A percentile compares a stretch with the other conserved stretches of the same genome.
Evolutionary conservation across 2,329 filamentous ascomycete genomes (phyloP).

Genomic region (Fusarium foetens): DNA sequence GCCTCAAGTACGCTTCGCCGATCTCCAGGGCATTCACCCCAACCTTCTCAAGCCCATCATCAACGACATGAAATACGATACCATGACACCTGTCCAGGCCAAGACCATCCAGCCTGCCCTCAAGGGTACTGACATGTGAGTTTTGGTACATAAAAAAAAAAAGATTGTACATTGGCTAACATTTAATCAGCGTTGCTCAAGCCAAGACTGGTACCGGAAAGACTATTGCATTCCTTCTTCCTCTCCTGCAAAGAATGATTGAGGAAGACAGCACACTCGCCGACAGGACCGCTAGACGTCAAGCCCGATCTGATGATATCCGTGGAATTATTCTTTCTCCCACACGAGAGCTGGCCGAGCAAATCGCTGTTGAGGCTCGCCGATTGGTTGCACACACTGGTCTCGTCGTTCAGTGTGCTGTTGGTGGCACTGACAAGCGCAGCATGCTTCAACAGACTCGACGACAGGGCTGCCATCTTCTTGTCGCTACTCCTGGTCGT

Average conservation of each 20-base stretch:
- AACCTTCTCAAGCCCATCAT: slow-evolving; percentile 76
- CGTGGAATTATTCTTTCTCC: slow-evolving; percentile 79
- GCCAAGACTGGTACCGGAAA: slow-evolving; percentile 98
- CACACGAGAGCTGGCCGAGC: slow-evolving; percentile 82
- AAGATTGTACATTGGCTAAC: slow-evolving; percentile 28
- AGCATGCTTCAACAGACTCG: slow-evolving; percentile 74
- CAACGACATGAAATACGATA: slow-evolving; percentile 76
- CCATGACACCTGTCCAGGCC: slow-evolving; percentile 93
- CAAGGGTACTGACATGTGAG: slow-evolving; percentile 84
- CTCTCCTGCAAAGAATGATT: slow-evolving; percentile 83
- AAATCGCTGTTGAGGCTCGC: slow-evolving; percentile 82
- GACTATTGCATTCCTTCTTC: slow-evolving; percentile 91
- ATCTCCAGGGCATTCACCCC: slow-evolving; percentile 66
- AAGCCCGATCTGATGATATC: slow-evolving; percentile 65
- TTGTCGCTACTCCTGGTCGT: slow-evolving; percentile 91
- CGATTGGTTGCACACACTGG: slow-evolving; percentile 73
- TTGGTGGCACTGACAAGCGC: slow-evolving; percentile 87
- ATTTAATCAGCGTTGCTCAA: slow-evolving; percentile 74
- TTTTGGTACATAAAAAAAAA: slow-evolving; percentile 16
- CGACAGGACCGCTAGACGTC: slow-evolving; percentile 50
- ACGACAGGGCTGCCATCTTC: slow-evolving; percentile 82
- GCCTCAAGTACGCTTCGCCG: slow-evolving; percentile 55
- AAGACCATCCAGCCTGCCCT: slow-evolving; percentile 84
- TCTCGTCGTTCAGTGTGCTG: slow-evolving; percentile 77
- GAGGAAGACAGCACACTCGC: slow-evolving; percentile 70